phyloP scores from a whole-genome alignment of 371 early-diverging fungal genomes.

The Mortierella sp. region DNA sequence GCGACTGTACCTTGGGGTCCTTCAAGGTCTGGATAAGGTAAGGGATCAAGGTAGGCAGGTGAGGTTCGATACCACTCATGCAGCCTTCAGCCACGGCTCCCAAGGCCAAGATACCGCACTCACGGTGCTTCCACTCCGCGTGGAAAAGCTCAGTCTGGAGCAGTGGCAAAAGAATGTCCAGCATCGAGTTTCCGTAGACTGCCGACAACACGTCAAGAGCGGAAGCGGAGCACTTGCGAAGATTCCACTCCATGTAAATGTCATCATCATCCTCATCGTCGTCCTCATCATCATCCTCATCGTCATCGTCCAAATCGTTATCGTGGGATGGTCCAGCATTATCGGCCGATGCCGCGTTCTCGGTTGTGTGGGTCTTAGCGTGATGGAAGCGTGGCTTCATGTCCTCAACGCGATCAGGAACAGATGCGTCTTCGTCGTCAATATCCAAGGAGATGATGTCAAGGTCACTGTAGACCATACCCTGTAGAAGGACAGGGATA shows the following conservation, averaged over 20 bases:
- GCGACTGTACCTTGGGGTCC: slow-evolving; percentile 74
- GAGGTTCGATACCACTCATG: slow-evolving; percentile 86
- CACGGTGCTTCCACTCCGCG: slow-evolving; percentile 90
- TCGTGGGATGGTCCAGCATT: slow-evolving; percentile 46
- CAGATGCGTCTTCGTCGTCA: slow-evolving; percentile 84
- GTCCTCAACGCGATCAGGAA: slow-evolving; percentile 90
- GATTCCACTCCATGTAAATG: slow-evolving; percentile 92
- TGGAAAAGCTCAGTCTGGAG: slow-evolving; percentile 84
- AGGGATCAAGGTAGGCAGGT: slow-evolving; percentile 89
- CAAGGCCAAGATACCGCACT: slow-evolving; percentile 95
- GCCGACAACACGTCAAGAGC: slow-evolving; percentile 94
- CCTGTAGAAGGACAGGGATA: slow-evolving; percentile 90
- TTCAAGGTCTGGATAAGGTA: slow-evolving; percentile 83
- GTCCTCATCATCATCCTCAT: slow-evolving; percentile 87
- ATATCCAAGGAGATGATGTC: slow-evolving; percentile 84
- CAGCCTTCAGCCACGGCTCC: slow-evolving; percentile 98
- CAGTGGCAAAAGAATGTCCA: slow-evolving; percentile 86
- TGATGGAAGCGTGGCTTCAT: slow-evolving; percentile 94
- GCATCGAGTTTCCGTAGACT: slow-evolving; percentile 83
- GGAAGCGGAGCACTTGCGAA: slow-evolving; percentile 98
- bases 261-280: slow-evolving; percentile 92
- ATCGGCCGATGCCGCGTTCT: slow-evolving; percentile 61
- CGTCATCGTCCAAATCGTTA: slow-evolving; percentile 72
- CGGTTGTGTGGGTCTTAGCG: slow-evolving; percentile 79
- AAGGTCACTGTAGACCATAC: slow-evolving; percentile 95